Conservation (phyloP, 495 filamentous ascomycete species). For the Penicillium paradoxum region DNA sequence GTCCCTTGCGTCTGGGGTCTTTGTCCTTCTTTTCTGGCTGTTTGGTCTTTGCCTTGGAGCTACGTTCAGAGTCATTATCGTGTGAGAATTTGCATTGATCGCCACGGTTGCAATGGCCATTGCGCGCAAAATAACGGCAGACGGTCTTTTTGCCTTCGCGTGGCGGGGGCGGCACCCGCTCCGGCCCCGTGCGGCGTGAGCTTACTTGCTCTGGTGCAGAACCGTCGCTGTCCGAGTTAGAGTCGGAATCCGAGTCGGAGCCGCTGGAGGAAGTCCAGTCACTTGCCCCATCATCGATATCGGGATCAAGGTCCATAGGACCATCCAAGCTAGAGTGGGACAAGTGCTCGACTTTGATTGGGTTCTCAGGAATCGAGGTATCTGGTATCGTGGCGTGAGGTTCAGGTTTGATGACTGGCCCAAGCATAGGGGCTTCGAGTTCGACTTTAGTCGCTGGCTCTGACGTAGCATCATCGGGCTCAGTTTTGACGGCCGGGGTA, state of each 20-base stretch:
- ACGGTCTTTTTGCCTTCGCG: conserved; percentile 34
- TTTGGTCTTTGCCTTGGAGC: conserved; percentile 26
- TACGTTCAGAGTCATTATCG: conserved; percentile 28
- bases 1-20: conserved; percentile 39
- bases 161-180: conserved; percentile 38
- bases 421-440: not conserved
- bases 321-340: not conserved
- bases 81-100: conserved; percentile 45
- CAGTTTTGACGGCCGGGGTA: not conserved
- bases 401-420: not conserved
- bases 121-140: conserved; percentile 45
- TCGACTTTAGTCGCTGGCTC: not conserved
- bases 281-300: conserved; percentile 13
- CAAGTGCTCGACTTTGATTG: not conserved
- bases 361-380: not conserved
- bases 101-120: conserved; percentile 42
- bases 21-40: conserved; percentile 26
- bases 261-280: conserved; percentile 38
- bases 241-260: conserved; percentile 30
- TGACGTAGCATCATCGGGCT: not conserved
- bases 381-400: not conserved
- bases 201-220: conserved; percentile 40
- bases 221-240: conserved; percentile 29
- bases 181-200: conserved; percentile 38
- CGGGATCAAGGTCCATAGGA: conserved; percentile 14